These are phyloP conservation scores for Leishmania amazonensis DNA, from an alignment of 208 protist genomes.

Conservation along the genomic window DNA sequence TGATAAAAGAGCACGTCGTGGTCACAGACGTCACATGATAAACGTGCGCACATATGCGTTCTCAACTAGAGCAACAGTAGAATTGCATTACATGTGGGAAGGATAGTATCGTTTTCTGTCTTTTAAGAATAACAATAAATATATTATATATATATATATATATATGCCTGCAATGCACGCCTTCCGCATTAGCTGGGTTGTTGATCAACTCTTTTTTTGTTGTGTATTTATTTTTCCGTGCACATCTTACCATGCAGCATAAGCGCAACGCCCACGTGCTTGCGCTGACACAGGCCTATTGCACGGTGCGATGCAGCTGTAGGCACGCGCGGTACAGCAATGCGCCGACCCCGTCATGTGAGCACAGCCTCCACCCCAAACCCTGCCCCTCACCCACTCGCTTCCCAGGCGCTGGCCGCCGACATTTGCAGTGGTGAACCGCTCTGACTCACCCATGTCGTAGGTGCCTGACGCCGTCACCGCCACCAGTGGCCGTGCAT, in stretches of 20 bases:
- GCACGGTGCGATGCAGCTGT: too few species aligned
- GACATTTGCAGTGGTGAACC: background rate
- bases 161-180: too few species aligned
- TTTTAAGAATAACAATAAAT: background rate
- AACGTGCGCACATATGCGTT: background rate
- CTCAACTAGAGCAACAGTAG: background rate
- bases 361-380: too few species aligned
- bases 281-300: too few species aligned
- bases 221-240: too few species aligned
- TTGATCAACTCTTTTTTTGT: background rate
- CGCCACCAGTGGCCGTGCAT: background rate
- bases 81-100: background rate
- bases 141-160: too few species aligned
- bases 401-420: background rate
- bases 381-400: too few species aligned
- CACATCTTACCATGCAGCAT: background rate
- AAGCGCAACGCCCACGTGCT: background rate
- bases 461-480: background rate
- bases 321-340: background rate
- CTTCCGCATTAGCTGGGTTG: background rate
- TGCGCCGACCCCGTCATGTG: too few species aligned
- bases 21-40: background rate
- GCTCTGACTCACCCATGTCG: background rate
- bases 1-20: background rate
- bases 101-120: background rate